These are phyloP conservation scores for Solanum ossicruentum DNA, from an alignment of 257 asterid genomes.

Conservation along the genomic window DNA sequence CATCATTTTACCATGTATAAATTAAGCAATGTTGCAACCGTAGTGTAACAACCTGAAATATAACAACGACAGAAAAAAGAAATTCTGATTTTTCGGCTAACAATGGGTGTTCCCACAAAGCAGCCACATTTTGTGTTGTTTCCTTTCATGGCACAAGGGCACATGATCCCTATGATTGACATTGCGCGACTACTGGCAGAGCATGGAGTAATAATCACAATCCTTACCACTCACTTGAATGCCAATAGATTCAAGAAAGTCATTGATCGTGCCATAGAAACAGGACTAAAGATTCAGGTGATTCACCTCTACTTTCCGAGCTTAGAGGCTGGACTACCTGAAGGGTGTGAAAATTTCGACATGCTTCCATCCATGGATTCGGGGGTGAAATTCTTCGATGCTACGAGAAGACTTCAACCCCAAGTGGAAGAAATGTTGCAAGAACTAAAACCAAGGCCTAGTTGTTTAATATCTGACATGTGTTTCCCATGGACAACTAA, in stretches of 20 bases:
- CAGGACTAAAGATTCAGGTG: conserved; percentile 5
- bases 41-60: not conserved
- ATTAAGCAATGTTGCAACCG: not conserved
- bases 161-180: conserved; percentile 14
- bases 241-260: not conserved
- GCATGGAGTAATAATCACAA: not conserved
- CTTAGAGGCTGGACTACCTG: conserved; percentile 7
- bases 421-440: conserved; percentile 2
- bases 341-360: conserved; percentile 14
- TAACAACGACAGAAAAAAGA: no score
- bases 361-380: conserved; percentile 9
- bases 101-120: not conserved
- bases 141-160: conserved; percentile 22
- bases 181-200: conserved; percentile 1
- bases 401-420: not conserved
- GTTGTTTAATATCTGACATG: conserved; percentile 9
- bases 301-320: conserved; percentile 8
- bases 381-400: conserved; percentile 3
- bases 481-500: conserved; percentile 10
- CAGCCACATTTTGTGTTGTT: conserved; percentile 11
- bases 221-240: conserved; percentile 8
- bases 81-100: not conserved
- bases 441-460: conserved; percentile 5
- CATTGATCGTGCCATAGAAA: not conserved
- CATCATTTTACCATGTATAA: not conserved